Percentiles rank a stretch among this genome's conserved stretches.
These are phyloP conservation scores for Rhododendron griersonianum DNA, from an alignment of 148 eudicot genomes.

Conservation along the genomic window DNA sequence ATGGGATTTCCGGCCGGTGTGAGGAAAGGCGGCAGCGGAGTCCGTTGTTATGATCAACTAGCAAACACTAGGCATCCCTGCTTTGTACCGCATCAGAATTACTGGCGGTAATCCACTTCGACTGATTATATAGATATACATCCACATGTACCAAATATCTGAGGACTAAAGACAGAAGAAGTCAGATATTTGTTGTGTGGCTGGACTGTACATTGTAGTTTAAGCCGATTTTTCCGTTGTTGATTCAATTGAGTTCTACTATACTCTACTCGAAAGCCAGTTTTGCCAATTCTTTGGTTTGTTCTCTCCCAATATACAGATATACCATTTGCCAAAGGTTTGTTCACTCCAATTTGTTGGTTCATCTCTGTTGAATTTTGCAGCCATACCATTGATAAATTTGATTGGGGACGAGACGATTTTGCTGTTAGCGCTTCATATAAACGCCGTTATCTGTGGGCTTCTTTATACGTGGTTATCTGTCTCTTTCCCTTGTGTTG, in stretches of 20 bases:
- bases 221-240: background rate
- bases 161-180: background rate
- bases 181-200: background rate
- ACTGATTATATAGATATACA: background rate
- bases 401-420: too few relatives aligned
- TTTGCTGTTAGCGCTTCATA: too few relatives aligned
- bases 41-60: background rate
- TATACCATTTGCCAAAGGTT: background rate
- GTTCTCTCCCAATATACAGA: background rate
- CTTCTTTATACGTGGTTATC: too few relatives aligned
- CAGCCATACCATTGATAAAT: too few relatives aligned
- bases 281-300: background rate
- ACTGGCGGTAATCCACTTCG: background rate
- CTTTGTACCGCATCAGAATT: too few relatives aligned
- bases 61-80: background rate
- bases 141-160: background rate
- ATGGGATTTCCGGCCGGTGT: background rate
- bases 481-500: too few relatives aligned
- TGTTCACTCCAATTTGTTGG: too few relatives aligned
- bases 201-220: background rate
- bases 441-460: too few relatives aligned
- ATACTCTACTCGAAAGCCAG: background rate
- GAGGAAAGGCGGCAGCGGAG: background rate
- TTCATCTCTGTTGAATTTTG: too few relatives aligned
- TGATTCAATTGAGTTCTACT: background rate